Evolutionary conservation across 768 basidiomycete genomes (phyloP).

Genomic region (Collybia mongolica): DNA sequence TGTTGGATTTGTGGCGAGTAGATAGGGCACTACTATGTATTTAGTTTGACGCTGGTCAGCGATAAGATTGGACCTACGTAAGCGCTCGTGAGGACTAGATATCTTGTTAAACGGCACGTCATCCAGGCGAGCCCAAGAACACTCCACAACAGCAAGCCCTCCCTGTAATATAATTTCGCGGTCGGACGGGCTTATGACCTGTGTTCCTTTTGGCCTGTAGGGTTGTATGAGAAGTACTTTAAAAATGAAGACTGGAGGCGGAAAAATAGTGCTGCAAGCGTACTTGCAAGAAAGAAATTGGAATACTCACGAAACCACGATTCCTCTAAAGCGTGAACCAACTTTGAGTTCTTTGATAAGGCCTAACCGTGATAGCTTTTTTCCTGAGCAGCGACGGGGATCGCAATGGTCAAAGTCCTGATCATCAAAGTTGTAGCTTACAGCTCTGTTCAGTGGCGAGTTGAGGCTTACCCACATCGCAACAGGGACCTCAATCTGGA

Average conservation of each 20-base stretch:
- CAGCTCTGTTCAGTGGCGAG: neutral
- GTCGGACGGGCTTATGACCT: constrained; percentile 80
- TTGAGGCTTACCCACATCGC: constrained; percentile 88
- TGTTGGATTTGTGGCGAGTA: constrained; percentile 93
- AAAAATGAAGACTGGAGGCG: no score
- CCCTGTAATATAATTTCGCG: constrained; percentile 67
- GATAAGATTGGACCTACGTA: constrained; percentile 55
- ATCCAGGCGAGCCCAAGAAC: constrained; percentile 94
- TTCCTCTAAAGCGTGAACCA: constrained; percentile 83
- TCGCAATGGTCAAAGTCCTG: constrained; percentile 99
- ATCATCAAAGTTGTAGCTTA: neutral
- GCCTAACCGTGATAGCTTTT: constrained; percentile 84
- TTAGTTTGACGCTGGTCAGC: neutral
- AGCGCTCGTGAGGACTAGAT: constrained; percentile 86
- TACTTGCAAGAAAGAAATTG: no score
- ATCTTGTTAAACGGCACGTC: constrained; percentile 96
- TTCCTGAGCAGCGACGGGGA: constrained; percentile 78
- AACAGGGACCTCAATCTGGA: constrained; percentile 66
- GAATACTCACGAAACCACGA: constrained; percentile 85
- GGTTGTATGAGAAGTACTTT: constrained; percentile 5
- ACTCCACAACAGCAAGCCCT: constrained; percentile 97
- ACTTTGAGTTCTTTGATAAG: constrained; percentile 82
- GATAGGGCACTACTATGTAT: constrained; percentile 75
- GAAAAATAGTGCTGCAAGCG: no score
- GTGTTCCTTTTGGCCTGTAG: constrained; percentile 77